A percentile compares a stretch with the other conserved stretches of the same genome.
phyloP scores from a whole-genome alignment of 495 filamentous ascomycete genomes.

The Aspergillus bertholletiae region DNA sequence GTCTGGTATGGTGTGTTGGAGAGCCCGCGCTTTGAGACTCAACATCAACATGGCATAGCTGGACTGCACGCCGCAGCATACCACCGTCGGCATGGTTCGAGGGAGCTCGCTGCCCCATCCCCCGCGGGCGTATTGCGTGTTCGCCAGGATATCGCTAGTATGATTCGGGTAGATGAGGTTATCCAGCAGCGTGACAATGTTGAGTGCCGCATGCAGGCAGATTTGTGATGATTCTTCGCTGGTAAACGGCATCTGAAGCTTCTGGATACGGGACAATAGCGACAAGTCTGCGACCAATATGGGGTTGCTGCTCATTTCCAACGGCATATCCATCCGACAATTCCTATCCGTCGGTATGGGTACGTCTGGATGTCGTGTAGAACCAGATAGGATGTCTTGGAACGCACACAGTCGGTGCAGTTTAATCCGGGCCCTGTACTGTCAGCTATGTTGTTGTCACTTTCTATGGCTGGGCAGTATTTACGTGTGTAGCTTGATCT shows the following conservation, averaged over 20 bases:
- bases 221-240: conserved; percentile 40
- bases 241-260: conserved; percentile 32
- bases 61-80: conserved; percentile 50
- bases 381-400: conserved; percentile 27
- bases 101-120: conserved; percentile 20
- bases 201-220: conserved; percentile 40
- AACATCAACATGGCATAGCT: conserved; percentile 48
- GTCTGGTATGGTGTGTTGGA: not conserved
- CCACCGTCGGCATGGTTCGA: conserved; percentile 47
- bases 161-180: conserved; percentile 33
- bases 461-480: not conserved
- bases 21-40: conserved; percentile 7
- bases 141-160: conserved; percentile 4
- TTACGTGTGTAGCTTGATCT: conserved; percentile 48
- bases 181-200: conserved; percentile 37
- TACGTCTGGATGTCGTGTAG: not conserved
- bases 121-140: conserved; percentile 6
- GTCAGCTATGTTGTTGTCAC: not conserved
- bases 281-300: not conserved
- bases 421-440: conserved; percentile 44
- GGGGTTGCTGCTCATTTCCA: not conserved
- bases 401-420: conserved; percentile 49
- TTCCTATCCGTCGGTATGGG: not conserved
- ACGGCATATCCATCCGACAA: not conserved
- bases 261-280: not conserved